Conservation (phyloP, 2,329 filamentous ascomycete species). For the Venturia pyrina region DNA sequence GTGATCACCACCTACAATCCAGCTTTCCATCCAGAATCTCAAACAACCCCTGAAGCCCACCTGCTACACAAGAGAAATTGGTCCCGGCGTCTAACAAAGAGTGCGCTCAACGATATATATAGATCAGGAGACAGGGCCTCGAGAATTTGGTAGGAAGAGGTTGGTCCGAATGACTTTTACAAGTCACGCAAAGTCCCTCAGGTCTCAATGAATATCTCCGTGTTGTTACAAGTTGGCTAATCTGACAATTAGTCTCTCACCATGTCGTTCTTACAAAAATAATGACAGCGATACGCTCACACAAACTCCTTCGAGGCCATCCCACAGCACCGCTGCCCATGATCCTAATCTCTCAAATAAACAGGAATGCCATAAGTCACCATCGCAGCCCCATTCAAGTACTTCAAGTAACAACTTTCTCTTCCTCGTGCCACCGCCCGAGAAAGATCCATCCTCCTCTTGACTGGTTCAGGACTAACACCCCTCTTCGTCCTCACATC, state of each 20-base stretch:
- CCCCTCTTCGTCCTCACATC: slow-evolving; percentile 15
- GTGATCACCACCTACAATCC: too few species aligned
- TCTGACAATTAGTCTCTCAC: background rate
- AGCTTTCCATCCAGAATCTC: too few species aligned
- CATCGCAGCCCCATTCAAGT: slow-evolving; percentile 86
- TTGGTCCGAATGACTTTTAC: too few species aligned
- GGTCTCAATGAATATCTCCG: too few species aligned
- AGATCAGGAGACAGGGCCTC: too few species aligned
- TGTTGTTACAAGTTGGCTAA: background rate
- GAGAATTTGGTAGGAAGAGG: too few species aligned
- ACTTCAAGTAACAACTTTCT: slow-evolving; percentile 73
- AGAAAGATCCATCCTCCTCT: slow-evolving; percentile 44
- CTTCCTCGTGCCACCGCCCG: slow-evolving; percentile 70
- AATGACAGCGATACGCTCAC: background rate
- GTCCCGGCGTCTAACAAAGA: too few species aligned
- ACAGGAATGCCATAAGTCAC: slow-evolving; percentile 94
- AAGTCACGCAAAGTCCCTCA: too few species aligned
- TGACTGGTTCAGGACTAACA: slow-evolving; percentile 21
- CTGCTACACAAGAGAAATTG: too few species aligned
- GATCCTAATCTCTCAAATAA: slow-evolving; percentile 44
- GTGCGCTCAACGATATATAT: too few species aligned
- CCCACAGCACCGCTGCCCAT: background rate
- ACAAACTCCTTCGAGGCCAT: background rate
- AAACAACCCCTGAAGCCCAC: too few species aligned
- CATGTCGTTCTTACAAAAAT: background rate